Conservation (phyloP, 306 rosid genomes). For the Gastrolobium villosum region DNA sequence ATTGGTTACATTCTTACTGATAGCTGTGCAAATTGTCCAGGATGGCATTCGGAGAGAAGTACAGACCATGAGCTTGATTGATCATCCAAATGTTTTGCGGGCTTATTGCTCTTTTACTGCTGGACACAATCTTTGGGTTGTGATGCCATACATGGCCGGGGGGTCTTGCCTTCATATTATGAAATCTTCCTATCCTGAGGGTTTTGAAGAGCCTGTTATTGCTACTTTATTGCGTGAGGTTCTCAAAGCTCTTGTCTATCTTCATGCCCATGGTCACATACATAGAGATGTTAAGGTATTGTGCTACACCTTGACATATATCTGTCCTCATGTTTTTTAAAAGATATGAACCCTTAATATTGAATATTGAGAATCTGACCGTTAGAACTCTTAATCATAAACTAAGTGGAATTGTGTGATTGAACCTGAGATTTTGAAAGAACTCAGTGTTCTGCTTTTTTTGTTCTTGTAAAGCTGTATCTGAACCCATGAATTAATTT, state of each 20-base stretch:
- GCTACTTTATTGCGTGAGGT: conserved; percentile 92
- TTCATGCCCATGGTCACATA: conserved; percentile 92
- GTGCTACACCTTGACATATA: conserved; percentile 17
- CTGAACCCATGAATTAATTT: conserved; percentile 3
- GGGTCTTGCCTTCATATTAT: conserved; percentile 98
- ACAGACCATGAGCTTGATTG: conserved; percentile 83
- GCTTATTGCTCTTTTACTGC: conserved; percentile 96
- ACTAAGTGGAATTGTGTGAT: conserved; percentile 21
- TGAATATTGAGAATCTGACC: conserved; percentile 13
- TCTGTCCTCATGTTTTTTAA: conserved; percentile 13
- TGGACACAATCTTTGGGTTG: conserved; percentile 97
- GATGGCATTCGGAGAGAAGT: conserved; percentile 97
- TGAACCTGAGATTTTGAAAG: conserved; percentile 14
- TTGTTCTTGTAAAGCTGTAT: conserved; percentile 42
- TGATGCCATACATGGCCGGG: conserved; percentile 99
- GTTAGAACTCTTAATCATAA: conserved; percentile 37
- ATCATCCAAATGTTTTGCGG: conserved; percentile 83
- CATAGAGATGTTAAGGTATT: conserved; percentile 98
- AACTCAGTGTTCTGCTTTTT: conserved; percentile 40
- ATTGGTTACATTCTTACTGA: conserved; percentile 26
- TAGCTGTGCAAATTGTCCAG: conserved; percentile 61
- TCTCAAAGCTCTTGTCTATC: conserved; percentile 94
- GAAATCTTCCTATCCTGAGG: conserved; percentile 83
- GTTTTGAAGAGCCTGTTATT: conserved; percentile 94
- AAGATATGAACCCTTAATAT: conserved; percentile 32